These are phyloP conservation scores for Sclerotinia nivalis DNA, from an alignment of 2,329 filamentous ascomycete species.

Conservation along the genomic window DNA sequence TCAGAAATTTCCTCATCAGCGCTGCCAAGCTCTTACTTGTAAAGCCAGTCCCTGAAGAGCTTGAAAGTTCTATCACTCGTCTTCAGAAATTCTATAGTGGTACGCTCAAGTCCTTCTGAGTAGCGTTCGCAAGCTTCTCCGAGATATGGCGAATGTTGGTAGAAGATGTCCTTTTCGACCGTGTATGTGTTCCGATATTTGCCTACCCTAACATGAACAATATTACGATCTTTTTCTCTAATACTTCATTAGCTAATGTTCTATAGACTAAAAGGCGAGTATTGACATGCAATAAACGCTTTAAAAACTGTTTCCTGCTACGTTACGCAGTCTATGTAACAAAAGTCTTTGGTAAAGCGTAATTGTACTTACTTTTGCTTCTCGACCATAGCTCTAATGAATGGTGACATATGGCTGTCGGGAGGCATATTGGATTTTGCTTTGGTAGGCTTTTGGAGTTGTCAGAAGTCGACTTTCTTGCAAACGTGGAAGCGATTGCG, in stretches of 20 bases:
- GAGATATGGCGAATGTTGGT: background rate
- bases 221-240: background rate
- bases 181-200: background rate
- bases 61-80: background rate
- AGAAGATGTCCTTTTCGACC: background rate
- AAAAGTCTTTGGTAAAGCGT: too few species aligned
- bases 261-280: background rate
- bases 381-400: background rate
- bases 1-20: background rate
- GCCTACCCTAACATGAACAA: background rate
- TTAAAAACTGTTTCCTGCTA: accelerated
- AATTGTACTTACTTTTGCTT: background rate
- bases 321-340: background rate
- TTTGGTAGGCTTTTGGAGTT: too few species aligned
- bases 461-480: background rate
- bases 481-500: background rate
- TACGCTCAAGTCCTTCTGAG: background rate
- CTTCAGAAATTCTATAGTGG: background rate
- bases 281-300: background rate
- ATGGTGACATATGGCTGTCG: background rate
- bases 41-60: background rate
- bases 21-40: background rate
- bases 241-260: background rate
- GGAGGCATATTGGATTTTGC: background rate
- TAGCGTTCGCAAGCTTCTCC: background rate